phyloP scores from a whole-genome alignment of 169 alveolate genomes.

The Cytauxzoon felis region DNA sequence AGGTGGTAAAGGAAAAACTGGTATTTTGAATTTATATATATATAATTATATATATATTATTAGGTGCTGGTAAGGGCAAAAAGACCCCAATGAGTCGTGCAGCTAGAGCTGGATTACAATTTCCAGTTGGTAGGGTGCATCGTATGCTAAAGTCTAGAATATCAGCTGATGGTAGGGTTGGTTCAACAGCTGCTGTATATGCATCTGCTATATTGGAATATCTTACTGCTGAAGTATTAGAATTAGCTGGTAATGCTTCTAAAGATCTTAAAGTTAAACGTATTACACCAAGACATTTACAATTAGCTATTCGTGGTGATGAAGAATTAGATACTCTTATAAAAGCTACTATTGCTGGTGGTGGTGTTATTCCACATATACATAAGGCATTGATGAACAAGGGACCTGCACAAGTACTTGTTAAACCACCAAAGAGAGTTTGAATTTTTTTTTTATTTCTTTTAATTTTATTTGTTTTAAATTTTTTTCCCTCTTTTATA shows the following conservation, averaged over 20 bases:
- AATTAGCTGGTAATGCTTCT: constrained; percentile 99
- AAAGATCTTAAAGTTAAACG: constrained; percentile 96
- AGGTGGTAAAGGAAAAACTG: constrained; percentile 81
- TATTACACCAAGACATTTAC: constrained; percentile 95
- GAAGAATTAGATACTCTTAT: constrained; percentile 96
- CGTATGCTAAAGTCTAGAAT: constrained; percentile 95
- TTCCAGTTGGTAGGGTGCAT: constrained; percentile 99
- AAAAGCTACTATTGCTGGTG: constrained; percentile 99
- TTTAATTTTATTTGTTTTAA: neutral
- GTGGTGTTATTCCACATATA: constrained; percentile 99
- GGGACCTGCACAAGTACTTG: constrained; percentile 74
- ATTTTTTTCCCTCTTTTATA: too few relatives aligned
- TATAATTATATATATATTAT: too few relatives aligned
- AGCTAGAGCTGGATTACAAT: constrained; percentile 98
- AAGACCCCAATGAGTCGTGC: constrained; percentile 97
- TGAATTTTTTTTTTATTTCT: neutral
- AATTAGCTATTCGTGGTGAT: constrained; percentile 96
- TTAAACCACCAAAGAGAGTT: constrained; percentile 61
- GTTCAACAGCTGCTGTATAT: constrained; percentile 99
- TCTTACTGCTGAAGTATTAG: constrained; percentile 99
- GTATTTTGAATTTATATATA: constrained; percentile 39
- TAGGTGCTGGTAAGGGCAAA: constrained; percentile 93
- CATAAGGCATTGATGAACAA: constrained; percentile 89
- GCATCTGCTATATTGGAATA: constrained; percentile 99
- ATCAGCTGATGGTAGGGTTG: constrained; percentile 96